Evolutionary conservation across 176 grass and related monocot species (phyloP).

Genomic region (Zoysia japonica): DNA sequence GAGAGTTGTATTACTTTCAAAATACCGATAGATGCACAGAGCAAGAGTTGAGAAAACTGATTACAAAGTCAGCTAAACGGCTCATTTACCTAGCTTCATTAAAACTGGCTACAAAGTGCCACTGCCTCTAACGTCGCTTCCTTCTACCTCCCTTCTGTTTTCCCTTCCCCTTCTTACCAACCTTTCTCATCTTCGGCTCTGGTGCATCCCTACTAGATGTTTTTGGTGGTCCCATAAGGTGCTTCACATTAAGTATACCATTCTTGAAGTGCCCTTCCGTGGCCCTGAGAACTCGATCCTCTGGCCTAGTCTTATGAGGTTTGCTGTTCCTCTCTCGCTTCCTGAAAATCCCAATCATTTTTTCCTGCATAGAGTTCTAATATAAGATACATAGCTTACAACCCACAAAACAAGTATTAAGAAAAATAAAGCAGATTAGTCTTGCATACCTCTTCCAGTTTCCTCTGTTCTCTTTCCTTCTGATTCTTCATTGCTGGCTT

Average conservation of each 20-base stretch:
- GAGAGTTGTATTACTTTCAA: neutral
- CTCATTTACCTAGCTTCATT: neutral
- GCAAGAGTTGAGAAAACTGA: neutral
- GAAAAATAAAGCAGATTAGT: neutral
- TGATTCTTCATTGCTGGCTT: constrained; percentile 91
- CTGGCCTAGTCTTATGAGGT: constrained; percentile 65
- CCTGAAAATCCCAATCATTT: constrained; percentile 64
- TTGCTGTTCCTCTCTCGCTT: constrained; percentile 48
- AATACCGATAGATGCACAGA: neutral
- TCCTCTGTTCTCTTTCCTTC: constrained; percentile 64
- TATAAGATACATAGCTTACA: constrained; percentile 15
- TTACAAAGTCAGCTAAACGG: neutral
- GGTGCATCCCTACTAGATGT: constrained; percentile 42
- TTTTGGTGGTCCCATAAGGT: constrained; percentile 61
- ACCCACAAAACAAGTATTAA: constrained; percentile 6
- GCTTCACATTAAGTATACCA: constrained; percentile 87
- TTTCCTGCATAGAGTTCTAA: constrained; percentile 57
- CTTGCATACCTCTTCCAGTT: constrained; percentile 73
- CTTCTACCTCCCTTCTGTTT: constrained; percentile 60
- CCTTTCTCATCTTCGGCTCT: constrained; percentile 47
- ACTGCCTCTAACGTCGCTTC: constrained; percentile 45
- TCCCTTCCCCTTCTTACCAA: constrained; percentile 54
- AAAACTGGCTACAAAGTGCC: neutral
- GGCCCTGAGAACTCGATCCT: constrained; percentile 63
- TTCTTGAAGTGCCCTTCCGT: constrained; percentile 89